Conservation (phyloP, 495 filamentous ascomycete genomes). For the Viridothelium virens region DNA sequence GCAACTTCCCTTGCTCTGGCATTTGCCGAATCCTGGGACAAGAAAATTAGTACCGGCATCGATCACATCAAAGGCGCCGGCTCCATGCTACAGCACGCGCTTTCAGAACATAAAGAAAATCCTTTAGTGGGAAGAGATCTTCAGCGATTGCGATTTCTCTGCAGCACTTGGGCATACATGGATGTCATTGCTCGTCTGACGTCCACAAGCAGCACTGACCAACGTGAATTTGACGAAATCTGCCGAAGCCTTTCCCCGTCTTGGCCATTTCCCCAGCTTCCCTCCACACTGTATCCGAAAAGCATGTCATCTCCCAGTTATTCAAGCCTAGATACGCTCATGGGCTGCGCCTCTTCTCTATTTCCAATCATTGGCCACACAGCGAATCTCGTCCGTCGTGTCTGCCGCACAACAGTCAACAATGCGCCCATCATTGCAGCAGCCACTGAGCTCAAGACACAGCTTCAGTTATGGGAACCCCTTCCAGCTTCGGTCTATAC, state of each 20-base stretch:
- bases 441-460: conserved; percentile 56
- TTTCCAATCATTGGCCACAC: conserved; percentile 68
- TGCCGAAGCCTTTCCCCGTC: conserved; percentile 21
- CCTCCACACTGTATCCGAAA: conserved; percentile 11
- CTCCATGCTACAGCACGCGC: conserved; percentile 52
- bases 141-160: conserved; percentile 57
- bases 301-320: conserved; percentile 32
- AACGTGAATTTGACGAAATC: conserved; percentile 46
- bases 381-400: conserved; percentile 58
- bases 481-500: conserved; percentile 42
- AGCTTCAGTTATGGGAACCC: conserved; percentile 58
- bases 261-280: conserved; percentile 33
- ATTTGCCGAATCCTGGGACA: conserved; percentile 74
- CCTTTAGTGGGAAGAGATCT: conserved; percentile 39
- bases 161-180: conserved; percentile 76
- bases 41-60: conserved; percentile 65
- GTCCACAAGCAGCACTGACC: conserved; percentile 53
- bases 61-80: conserved; percentile 65
- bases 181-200: conserved; percentile 73
- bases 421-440: conserved; percentile 54
- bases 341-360: conserved; percentile 65
- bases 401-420: conserved; percentile 51
- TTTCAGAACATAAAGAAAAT: conserved; percentile 38
- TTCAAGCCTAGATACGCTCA: conserved; percentile 62
- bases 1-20: conserved; percentile 67